Percentiles rank a stretch among this genome's conserved stretches.
Conservation (phyloP, 148 eudicot species). For the Vaccinium vitisidaea region DNA sequence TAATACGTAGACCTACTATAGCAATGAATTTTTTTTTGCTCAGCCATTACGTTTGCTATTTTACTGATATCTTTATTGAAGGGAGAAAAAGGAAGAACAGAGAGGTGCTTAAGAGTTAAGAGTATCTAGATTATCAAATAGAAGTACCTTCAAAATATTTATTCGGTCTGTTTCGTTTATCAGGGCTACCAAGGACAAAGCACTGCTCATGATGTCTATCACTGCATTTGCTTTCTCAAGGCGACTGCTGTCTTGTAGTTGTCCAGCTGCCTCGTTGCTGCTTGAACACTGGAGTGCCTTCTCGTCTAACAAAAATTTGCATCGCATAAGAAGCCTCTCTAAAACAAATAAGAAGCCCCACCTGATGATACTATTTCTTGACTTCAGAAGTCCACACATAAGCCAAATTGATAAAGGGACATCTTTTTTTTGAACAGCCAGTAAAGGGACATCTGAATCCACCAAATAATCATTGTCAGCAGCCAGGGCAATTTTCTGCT, state of each 20-base stretch:
- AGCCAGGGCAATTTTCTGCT: slow-evolving; percentile 63
- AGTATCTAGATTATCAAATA: not conserved
- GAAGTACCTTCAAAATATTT: slow-evolving; percentile 84
- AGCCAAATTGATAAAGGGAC: slow-evolving; percentile 86
- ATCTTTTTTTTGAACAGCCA: slow-evolving; percentile 20
- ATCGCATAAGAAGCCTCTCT: slow-evolving; percentile 91
- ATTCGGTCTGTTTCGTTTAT: slow-evolving; percentile 92
- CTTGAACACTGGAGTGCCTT: slow-evolving; percentile 51
- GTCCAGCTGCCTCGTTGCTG: slow-evolving; percentile 29
- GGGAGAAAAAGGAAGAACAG: not conserved
- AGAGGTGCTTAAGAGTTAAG: not conserved
- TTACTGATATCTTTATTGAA: not conserved
- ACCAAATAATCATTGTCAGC: slow-evolving; percentile 71
- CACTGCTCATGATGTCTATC: slow-evolving; percentile 87
- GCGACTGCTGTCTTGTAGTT: slow-evolving; percentile 36
- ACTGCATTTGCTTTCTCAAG: slow-evolving; percentile 91
- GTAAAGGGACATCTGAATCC: slow-evolving; percentile 57
- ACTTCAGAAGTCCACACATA: slow-evolving; percentile 92
- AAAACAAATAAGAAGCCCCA: slow-evolving; percentile 87
- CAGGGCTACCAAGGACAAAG: slow-evolving; percentile 85
- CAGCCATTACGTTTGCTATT: not conserved
- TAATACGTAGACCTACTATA: not conserved
- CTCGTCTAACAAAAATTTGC: slow-evolving; percentile 88
- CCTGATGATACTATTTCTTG: slow-evolving; percentile 72
- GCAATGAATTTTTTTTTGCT: not conserved